Percentiles rank a stretch among this genome's conserved stretches.
Conservation (phyloP, 2,329 filamentous ascomycete species). For the Graphilbum ipis-grandicollis region DNA sequence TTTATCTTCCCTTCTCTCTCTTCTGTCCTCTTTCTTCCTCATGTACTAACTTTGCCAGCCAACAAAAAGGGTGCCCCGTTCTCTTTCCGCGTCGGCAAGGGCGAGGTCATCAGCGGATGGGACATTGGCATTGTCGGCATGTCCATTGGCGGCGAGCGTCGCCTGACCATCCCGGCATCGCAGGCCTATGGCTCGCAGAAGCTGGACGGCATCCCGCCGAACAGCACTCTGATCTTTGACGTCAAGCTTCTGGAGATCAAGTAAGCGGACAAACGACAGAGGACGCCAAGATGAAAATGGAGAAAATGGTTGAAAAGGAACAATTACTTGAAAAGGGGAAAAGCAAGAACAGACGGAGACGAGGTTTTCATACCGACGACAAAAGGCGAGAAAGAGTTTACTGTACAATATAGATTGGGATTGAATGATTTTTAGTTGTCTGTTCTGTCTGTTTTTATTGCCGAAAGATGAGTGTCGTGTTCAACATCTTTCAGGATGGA, state of each 20-base stretch:
- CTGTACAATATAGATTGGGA: too few relatives aligned
- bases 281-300: not conserved
- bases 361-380: too few relatives aligned
- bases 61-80: conserved; percentile 99
- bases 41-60: conserved; percentile 28
- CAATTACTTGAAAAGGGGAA: not conserved
- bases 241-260: conserved; percentile 74
- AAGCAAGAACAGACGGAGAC: too few relatives aligned
- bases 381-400: too few relatives aligned
- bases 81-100: conserved; percentile 81
- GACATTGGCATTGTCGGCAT: conserved; percentile 89
- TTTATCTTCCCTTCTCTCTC: conserved; percentile 37
- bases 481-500: not conserved
- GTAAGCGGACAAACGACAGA: conserved; percentile 23
- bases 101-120: conserved; percentile 98
- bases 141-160: conserved; percentile 82
- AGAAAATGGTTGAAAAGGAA: not conserved
- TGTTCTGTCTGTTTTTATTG: too few relatives aligned
- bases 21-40: not conserved
- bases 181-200: conserved; percentile 80
- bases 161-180: conserved; percentile 72
- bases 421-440: too few relatives aligned
- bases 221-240: conserved; percentile 87
- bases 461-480: too few relatives aligned
- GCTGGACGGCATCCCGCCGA: conserved; percentile 71